Conservation (phyloP, 1,284 basidiomycete genomes). For the Rhizoctonia solani region DNA sequence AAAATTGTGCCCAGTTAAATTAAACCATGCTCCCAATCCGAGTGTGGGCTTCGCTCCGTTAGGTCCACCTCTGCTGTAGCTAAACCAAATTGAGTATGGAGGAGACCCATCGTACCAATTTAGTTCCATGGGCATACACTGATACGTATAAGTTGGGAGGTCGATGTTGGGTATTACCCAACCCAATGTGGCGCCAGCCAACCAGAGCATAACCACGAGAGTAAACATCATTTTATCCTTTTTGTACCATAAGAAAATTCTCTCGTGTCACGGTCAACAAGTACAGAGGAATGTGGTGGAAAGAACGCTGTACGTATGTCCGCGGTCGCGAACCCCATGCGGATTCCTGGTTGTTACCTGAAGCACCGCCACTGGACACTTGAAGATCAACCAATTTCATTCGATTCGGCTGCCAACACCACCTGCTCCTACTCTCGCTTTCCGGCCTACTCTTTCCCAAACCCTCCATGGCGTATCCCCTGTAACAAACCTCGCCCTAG, state of each 20-base stretch:
- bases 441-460: constrained; percentile 46
- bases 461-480: constrained; percentile 58
- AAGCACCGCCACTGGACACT: background rate
- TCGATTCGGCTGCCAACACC: constrained; percentile 8
- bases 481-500: constrained; percentile 50
- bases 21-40: constrained; percentile 6
- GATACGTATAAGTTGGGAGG: constrained; percentile 17
- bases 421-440: constrained; percentile 17
- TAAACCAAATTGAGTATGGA: constrained; percentile 16
- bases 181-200: background rate
- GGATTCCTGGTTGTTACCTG: background rate
- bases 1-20: constrained; percentile 5
- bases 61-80: background rate
- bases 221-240: background rate
- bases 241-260: too few relatives aligned
- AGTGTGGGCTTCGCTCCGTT: background rate
- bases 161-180: constrained; percentile 21
- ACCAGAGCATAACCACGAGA: background rate
- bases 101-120: background rate
- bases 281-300: too few relatives aligned
- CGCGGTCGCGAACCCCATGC: too few relatives aligned
- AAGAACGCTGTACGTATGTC: too few relatives aligned
- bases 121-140: constrained; percentile 19
- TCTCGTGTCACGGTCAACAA: too few relatives aligned
- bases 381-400: background rate